Base-by-base conservation (phyloP, 768 basidiomycete genomes). In the Asterophora lycoperdoides region DNA sequence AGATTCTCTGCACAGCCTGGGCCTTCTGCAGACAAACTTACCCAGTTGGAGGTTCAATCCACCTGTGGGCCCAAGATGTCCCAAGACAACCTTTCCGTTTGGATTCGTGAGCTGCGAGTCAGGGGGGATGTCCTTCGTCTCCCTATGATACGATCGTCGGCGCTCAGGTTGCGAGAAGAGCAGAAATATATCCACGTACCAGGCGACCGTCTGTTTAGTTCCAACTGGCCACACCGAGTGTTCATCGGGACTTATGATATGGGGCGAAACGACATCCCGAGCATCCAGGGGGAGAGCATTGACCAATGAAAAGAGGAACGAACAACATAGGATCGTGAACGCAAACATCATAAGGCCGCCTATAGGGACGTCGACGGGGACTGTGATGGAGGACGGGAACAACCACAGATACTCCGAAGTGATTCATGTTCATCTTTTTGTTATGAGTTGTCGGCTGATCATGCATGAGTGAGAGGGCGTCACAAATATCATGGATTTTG, bases 11-110 rank as follows among this genome's bases (percentile, higher is more conserved):
- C 28, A 32, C 8, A 28, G 29, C 9, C 4, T 19, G 36, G 19
- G 46, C 32, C 23, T n/a, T 18, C 11, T 3, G 18, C 18, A 43
- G 35, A 29, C 46, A 17, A 37, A 61, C 75, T 55, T 48, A 83
- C 79, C 68, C 40, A 78, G 55, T 45, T 78, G 70, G 20, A 86
- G 74, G 60, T 85, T 78, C 58, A 79, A 69, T 49, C 76, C 76
- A 19, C 66, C 62, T 20, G 67, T 69, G 2, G 58, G 26, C 6
- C 65, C 64, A 41, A 78, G 52, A 58, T 67, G 72, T 2, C 83
- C 84, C 13, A 86, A 67, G 14, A 79, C 61, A 30, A 84, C 60
- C 60, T 63, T 68, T 39, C 82, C 82, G 33, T 60, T 64, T 10
- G 70, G 68, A 55, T 78, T 78, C 44, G 80, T 74, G 52, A 76